Percentiles rank a stretch among this genome's conserved stretches.
phyloP scores from a whole-genome alignment of 306 rosid genomes.

The Cucurbita pepo region DNA sequence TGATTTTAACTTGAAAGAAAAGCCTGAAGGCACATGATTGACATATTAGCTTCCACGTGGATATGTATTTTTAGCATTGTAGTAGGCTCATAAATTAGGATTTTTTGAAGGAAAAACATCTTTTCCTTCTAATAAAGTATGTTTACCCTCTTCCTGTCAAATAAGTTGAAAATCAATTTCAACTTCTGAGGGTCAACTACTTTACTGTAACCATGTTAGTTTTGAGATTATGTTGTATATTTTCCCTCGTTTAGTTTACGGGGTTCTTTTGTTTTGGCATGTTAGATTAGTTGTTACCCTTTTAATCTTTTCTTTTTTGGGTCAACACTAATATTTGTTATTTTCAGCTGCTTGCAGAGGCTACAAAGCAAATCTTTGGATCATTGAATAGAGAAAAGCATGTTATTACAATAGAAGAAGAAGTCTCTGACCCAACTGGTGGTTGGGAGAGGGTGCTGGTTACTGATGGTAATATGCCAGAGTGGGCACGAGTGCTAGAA shows the following conservation, averaged over 20 bases:
- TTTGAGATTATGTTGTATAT: neutral
- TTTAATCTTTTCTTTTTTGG: neutral
- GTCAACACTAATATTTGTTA: constrained; percentile 14
- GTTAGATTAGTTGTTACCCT: neutral
- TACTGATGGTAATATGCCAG: constrained; percentile 53
- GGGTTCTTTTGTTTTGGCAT: neutral
- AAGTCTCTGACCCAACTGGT: constrained; percentile 40
- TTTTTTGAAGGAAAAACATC: neutral
- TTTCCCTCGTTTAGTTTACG: neutral
- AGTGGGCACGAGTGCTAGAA: constrained; percentile 81
- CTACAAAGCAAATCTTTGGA: constrained; percentile 69
- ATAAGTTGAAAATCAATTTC: neutral
- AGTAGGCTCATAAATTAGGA: neutral
- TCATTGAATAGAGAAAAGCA: constrained; percentile 38
- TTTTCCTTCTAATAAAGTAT: neutral
- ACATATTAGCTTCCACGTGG: neutral
- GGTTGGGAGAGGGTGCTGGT: constrained; percentile 29
- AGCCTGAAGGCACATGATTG: neutral
- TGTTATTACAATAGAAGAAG: constrained; percentile 65
- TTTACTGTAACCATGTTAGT: neutral
- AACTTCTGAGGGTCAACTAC: neutral
- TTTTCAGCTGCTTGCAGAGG: constrained; percentile 87
- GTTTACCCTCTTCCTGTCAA: neutral
- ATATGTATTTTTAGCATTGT: neutral
- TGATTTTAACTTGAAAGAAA: neutral